Evolutionary conservation across 2,329 filamentous ascomycete genomes (phyloP), one percentile per base, ranked within the genome.

Genomic region (Ophiocordyceps camponoti-floridani): DNA sequence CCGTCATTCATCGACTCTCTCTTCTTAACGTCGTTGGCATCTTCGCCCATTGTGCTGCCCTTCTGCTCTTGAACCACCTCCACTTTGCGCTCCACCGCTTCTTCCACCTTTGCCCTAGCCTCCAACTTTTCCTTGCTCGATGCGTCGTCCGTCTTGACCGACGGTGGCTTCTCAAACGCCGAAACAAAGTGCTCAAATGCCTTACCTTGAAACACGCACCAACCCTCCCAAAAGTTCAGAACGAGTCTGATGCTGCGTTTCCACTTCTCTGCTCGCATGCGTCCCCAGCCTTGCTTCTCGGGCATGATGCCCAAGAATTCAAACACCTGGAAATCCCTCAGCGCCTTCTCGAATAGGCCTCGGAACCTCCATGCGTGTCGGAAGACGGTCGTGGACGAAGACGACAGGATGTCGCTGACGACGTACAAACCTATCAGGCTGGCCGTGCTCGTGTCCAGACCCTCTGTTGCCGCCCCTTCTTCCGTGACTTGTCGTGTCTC

Each of bases 281-380:
- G 76, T 10, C 88, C 88, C 86, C 87, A 94, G 41, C 71, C 70
- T 19, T 83, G 64, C 45, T 75, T 77, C 52, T 81, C 79, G 8
- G 86, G 77, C 47, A 93, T 72, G 45, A 73, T 65, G 1, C 87
- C 87, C 3, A 95, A 70, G 41, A 73, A 70, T 54, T 84, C 82
- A 54, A 94, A 94, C 0, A 80, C 76, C 46, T 76, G 74, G 46
- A 77, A 74, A 9, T 73, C 64, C 28, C 75, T 76, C 23, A 95
- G 67, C 1, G 81, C 76, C 1, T 69, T 67, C 57, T 93, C 86
- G 49, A 94, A 86, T 3, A 89, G 70, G 51, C 83, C 78, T 19
- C 87, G 72, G 56, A 87, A 94, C 44, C 86, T 80, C 84, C 87
- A 94, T 3, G 84, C 84, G 57, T 88, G 84, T 2, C 84, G 78